phyloP scores from a whole-genome alignment of 495 filamentous ascomycete species.

The Hyaloscypha finlandica region DNA sequence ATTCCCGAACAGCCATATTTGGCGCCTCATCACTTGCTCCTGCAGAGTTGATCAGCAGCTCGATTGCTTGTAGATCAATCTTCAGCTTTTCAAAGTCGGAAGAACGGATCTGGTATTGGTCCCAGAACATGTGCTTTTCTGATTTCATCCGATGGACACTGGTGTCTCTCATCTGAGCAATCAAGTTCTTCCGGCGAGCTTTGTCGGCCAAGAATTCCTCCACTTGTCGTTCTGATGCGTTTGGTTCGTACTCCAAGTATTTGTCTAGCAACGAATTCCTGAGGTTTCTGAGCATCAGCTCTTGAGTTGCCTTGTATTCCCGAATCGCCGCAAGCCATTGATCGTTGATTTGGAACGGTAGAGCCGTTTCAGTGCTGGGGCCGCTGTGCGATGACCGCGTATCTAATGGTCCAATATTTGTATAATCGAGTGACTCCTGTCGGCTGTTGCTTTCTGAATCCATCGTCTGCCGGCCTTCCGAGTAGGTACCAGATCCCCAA shows the following conservation, averaged over 20 bases:
- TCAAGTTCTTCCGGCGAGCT: slow-evolving; percentile 29
- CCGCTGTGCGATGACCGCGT: slow-evolving; percentile 23
- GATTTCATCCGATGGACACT: slow-evolving; percentile 38
- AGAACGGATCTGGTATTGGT: slow-evolving; percentile 28
- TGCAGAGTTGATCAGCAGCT: slow-evolving; percentile 17
- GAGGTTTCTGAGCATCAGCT: slow-evolving; percentile 33
- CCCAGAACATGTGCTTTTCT: slow-evolving; percentile 35
- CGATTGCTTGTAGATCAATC: slow-evolving; percentile 23
- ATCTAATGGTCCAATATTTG: slow-evolving; percentile 21
- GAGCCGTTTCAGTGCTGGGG: slow-evolving; percentile 12
- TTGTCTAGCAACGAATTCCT: slow-evolving; percentile 32
- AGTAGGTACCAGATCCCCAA: not conserved
- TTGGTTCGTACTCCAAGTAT: slow-evolving; percentile 37
- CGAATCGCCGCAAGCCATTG: slow-evolving; percentile 34
- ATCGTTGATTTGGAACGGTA: slow-evolving; percentile 23
- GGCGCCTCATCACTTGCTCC: slow-evolving; percentile 1
- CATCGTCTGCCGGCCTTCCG: slow-evolving; percentile 8
- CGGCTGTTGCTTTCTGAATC: slow-evolving; percentile 16
- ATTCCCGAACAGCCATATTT: slow-evolving; percentile 24
- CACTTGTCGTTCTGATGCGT: slow-evolving; percentile 32
- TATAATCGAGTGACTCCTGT: slow-evolving; percentile 19
- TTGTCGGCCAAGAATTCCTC: slow-evolving; percentile 34
- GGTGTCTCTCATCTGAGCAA: slow-evolving; percentile 36
- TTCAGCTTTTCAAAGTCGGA: slow-evolving; percentile 29
- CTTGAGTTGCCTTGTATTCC: slow-evolving; percentile 37